A percentile compares a stretch with the other conserved stretches of the same genome.
Evolutionary conservation across 495 filamentous ascomycete species (phyloP).

Genomic region (Penicillium pulvis): DNA sequence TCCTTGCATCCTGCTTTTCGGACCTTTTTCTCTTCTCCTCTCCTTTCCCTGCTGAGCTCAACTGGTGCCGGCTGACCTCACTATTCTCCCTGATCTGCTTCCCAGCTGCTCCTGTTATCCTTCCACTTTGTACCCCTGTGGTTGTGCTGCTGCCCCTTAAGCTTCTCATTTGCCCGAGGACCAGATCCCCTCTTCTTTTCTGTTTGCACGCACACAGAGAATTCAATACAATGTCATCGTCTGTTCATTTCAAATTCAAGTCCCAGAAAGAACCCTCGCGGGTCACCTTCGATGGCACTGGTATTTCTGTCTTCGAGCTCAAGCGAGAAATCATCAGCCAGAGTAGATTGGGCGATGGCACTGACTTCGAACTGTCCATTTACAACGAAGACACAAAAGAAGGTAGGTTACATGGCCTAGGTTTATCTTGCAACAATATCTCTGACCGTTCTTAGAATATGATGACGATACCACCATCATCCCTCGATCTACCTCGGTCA

Average conservation of each 20-base stretch:
- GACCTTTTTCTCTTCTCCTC: constrained; percentile 13
- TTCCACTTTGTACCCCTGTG: constrained; percentile 22
- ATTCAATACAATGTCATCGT: constrained; percentile 82
- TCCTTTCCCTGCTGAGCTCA: constrained; percentile 13
- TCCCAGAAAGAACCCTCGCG: constrained; percentile 93
- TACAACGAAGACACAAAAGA: constrained; percentile 88
- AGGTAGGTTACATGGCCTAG: constrained; percentile 56
- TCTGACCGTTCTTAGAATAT: constrained; percentile 63
- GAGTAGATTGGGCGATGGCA: constrained; percentile 93
- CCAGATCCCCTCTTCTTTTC: constrained; percentile 10
- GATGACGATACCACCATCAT: constrained; percentile 97
- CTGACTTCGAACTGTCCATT: constrained; percentile 94
- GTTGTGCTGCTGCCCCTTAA: constrained; percentile 33
- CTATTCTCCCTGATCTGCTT: background rate
- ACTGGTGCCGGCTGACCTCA: constrained; percentile 5
- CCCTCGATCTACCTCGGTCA: constrained; percentile 87
- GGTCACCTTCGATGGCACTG: constrained; percentile 96
- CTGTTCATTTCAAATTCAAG: constrained; percentile 99
- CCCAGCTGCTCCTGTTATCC: background rate
- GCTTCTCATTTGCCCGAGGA: constrained; percentile 32
- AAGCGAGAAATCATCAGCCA: constrained; percentile 97
- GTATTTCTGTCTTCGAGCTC: constrained; percentile 97
- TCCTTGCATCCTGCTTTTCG: constrained; percentile 10
- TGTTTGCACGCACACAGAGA: constrained; percentile 45
- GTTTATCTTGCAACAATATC: background rate